Percentiles rank a stretch among this genome's conserved stretches.
Evolutionary conservation across 257 asterid species (phyloP).

Genomic region (Ophiorrhiza pumila): DNA sequence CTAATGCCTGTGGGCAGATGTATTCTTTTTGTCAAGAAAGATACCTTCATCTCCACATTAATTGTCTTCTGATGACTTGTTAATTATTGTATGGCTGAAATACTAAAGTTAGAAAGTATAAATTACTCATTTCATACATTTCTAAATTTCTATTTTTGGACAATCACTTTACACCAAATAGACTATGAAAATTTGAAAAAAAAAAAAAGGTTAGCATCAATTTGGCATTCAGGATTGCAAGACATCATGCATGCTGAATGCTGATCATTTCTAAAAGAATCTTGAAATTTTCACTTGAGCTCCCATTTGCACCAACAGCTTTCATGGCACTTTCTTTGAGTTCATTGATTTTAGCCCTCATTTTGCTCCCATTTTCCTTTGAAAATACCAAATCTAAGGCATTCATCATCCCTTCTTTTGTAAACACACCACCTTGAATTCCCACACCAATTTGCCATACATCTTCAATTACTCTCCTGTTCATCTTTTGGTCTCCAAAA

Average conservation of each 20-base stretch:
- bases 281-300: slow-evolving; percentile 13
- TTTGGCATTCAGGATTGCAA: not conserved
- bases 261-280: not conserved
- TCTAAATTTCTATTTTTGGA: not conserved
- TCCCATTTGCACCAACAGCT: slow-evolving; percentile 15
- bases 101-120: too few species aligned
- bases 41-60: too few species aligned
- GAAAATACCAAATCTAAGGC: slow-evolving; percentile 1
- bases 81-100: too few species aligned
- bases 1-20: too few species aligned
- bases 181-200: too few species aligned
- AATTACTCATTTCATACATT: not conserved
- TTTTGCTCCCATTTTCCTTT: not conserved
- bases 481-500: slow-evolving; percentile 23
- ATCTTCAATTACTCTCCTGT: slow-evolving; percentile 11
- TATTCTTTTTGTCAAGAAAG: too few species aligned
- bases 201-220: too few species aligned
- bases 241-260: not conserved
- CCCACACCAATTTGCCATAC: slow-evolving; percentile 16
- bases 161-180: not conserved
- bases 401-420: slow-evolving; percentile 6
- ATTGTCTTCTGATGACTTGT: too few species aligned
- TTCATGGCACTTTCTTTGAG: slow-evolving; percentile 9
- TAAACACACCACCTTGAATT: slow-evolving; percentile 3
- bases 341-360: not conserved